These are phyloP conservation scores for Yamadazyma spencermartinsiae DNA, from an alignment of 1,139 yeast species.

Conservation along the genomic window DNA sequence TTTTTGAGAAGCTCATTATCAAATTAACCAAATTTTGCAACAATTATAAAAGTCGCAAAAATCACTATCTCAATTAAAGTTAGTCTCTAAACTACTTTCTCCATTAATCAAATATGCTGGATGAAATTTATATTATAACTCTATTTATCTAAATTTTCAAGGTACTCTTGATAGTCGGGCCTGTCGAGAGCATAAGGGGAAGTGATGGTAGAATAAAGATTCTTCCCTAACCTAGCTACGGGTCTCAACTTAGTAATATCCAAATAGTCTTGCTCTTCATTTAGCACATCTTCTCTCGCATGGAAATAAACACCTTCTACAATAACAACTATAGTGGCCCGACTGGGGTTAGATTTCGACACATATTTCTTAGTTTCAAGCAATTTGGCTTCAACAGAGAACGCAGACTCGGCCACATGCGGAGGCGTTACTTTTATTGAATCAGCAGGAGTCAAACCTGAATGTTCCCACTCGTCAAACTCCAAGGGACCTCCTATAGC, in stretches of 20 bases:
- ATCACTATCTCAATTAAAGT: too few species aligned
- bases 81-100: too few species aligned
- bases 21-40: too few species aligned
- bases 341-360: conserved; percentile 38
- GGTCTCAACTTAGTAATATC: conserved; percentile 55
- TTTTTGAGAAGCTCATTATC: too few species aligned
- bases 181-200: conserved; percentile 46
- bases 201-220: conserved; percentile 45
- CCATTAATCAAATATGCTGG: too few species aligned
- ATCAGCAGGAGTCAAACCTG: conserved; percentile 52
- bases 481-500: conserved; percentile 48
- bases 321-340: conserved; percentile 38
- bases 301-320: conserved; percentile 62
- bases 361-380: conserved; percentile 45
- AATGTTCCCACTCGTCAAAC: conserved; percentile 55
- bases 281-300: conserved; percentile 53
- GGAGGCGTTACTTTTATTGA: conserved; percentile 52
- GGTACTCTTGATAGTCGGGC: conserved; percentile 25
- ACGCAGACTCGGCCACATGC: conserved; percentile 62
- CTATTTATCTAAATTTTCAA: neutral
- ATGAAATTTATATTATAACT: neutral
- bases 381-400: conserved; percentile 57
- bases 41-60: too few species aligned
- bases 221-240: conserved; percentile 58
- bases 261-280: conserved; percentile 36